Evolutionary conservation across 1,284 basidiomycete species (phyloP).

Genomic region (Bondarzewia mesenterica): DNA sequence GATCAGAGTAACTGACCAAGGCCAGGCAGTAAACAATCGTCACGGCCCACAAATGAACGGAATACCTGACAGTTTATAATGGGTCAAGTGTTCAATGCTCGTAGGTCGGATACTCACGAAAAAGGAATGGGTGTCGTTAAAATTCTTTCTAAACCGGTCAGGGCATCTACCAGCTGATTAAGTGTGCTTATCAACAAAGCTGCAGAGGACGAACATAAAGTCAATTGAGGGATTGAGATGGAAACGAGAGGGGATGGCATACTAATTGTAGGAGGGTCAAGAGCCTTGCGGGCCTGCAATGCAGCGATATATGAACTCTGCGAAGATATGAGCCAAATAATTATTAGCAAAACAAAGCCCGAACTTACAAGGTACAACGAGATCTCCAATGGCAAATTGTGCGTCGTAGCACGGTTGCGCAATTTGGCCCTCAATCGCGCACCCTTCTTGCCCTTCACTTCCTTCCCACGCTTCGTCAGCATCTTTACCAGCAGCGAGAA

Average conservation of each 20-base stretch:
- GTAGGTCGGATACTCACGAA: slow-evolving; percentile 33
- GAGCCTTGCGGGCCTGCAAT: slow-evolving; percentile 48
- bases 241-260: too few species aligned
- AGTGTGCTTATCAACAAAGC: slow-evolving; percentile 46
- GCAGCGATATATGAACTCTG: slow-evolving; percentile 61
- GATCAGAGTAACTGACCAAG: slow-evolving; percentile 30
- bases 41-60: slow-evolving; percentile 57
- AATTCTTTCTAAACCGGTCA: slow-evolving; percentile 69
- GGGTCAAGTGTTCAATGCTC: background rate
- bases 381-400: slow-evolving; percentile 69
- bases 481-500: slow-evolving; percentile 50
- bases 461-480: slow-evolving; percentile 37
- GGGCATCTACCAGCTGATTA: slow-evolving; percentile 54
- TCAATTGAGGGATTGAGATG: slow-evolving; percentile 1
- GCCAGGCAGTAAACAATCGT: slow-evolving; percentile 49
- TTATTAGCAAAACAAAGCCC: too few species aligned
- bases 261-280: slow-evolving; percentile 64
- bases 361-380: slow-evolving; percentile 64
- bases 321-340: background rate
- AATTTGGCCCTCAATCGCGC: slow-evolving; percentile 44
- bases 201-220: slow-evolving; percentile 16
- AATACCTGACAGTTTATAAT: slow-evolving; percentile 40
- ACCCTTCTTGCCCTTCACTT: slow-evolving; percentile 50
- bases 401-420: slow-evolving; percentile 37
- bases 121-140: slow-evolving; percentile 77